phyloP scores from a whole-genome alignment of 495 filamentous ascomycete species.

The Penicilliopsis zonata region DNA sequence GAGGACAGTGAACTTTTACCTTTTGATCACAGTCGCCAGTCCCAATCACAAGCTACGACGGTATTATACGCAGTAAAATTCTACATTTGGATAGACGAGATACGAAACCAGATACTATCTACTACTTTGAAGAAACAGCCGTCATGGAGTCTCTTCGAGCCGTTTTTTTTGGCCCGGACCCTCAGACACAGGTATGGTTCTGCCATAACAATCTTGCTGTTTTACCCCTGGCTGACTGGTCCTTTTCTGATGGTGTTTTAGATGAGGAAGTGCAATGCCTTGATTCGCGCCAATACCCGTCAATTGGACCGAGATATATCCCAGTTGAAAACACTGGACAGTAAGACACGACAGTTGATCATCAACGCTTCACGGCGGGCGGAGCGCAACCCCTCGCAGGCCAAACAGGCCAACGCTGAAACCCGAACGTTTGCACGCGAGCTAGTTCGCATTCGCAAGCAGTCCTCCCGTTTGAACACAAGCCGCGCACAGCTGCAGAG shows the following conservation, averaged over 20 bases:
- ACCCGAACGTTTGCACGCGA: conserved; percentile 80
- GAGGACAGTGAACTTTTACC: too few relatives aligned
- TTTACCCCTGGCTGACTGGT: too few relatives aligned
- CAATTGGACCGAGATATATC: conserved; percentile 90
- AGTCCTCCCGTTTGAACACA: conserved; percentile 60
- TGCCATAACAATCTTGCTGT: too few relatives aligned
- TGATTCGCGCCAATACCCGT: conserved; percentile 83
- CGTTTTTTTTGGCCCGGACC: conserved; percentile 87
- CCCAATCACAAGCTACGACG: too few relatives aligned
- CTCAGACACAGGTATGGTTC: conserved; percentile 65
- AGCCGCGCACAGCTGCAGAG: conserved; percentile 84
- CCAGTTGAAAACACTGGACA: conserved; percentile 60
- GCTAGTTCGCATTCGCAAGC: conserved; percentile 70
- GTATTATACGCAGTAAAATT: too few relatives aligned
- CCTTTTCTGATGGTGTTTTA: too few relatives aligned
- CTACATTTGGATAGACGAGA: not conserved
- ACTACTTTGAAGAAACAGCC: too few relatives aligned
- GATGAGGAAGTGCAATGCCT: conserved; percentile 91
- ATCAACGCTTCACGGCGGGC: conserved; percentile 65
- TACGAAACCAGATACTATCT: too few relatives aligned
- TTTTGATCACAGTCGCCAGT: too few relatives aligned
- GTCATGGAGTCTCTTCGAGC: conserved; percentile 83
- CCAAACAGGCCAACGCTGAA: conserved; percentile 63
- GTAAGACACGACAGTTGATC: conserved; percentile 79
- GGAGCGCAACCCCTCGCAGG: conserved; percentile 60